Percentiles rank a stretch among this genome's conserved stretches.
These are phyloP conservation scores for Penicillium longicatenatum DNA, from an alignment of 495 filamentous ascomycete genomes.

Conservation along the genomic window DNA sequence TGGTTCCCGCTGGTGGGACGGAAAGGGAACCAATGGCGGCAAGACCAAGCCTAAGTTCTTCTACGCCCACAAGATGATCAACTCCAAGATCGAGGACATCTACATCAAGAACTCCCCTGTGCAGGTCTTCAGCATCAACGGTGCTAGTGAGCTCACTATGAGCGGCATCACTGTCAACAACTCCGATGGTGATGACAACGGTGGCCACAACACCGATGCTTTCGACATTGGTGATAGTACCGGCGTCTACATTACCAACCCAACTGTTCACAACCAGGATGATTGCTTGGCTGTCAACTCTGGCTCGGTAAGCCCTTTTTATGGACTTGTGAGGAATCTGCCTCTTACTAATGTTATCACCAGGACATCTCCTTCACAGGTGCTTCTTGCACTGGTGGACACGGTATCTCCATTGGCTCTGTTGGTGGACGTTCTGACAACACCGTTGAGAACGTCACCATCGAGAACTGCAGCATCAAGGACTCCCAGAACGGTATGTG, in stretches of 20 bases:
- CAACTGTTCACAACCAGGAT: slow-evolving; percentile 63
- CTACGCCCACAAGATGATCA: slow-evolving; percentile 47
- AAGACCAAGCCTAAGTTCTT: slow-evolving; percentile 62
- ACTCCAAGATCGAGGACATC: slow-evolving; percentile 45
- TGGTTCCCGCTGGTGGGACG: slow-evolving; percentile 54
- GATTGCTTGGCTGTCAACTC: slow-evolving; percentile 67
- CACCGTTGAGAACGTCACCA: slow-evolving; percentile 52
- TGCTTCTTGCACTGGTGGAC: slow-evolving; percentile 54
- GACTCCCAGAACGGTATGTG: slow-evolving; percentile 50
- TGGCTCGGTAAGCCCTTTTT: slow-evolving; percentile 18
- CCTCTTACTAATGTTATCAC: slow-evolving; percentile 1
- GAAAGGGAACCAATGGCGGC: slow-evolving; percentile 54
- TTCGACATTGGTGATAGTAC: slow-evolving; percentile 61
- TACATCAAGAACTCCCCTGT: slow-evolving; percentile 62
- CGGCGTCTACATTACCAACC: slow-evolving; percentile 56
- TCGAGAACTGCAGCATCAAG: slow-evolving; percentile 47
- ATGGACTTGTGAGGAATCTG: not conserved
- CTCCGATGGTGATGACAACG: slow-evolving; percentile 49
- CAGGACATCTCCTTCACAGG: slow-evolving; percentile 51
- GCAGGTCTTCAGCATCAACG: slow-evolving; percentile 61
- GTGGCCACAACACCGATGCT: slow-evolving; percentile 67
- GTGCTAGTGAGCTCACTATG: slow-evolving; percentile 49
- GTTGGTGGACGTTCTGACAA: slow-evolving; percentile 62
- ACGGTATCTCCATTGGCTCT: slow-evolving; percentile 62
- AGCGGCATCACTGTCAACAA: slow-evolving; percentile 61